Evolutionary conservation across 345 rosid genomes (phyloP), one percentile per base, ranked within the genome.

Genomic region (Passiflora organensis): DNA sequence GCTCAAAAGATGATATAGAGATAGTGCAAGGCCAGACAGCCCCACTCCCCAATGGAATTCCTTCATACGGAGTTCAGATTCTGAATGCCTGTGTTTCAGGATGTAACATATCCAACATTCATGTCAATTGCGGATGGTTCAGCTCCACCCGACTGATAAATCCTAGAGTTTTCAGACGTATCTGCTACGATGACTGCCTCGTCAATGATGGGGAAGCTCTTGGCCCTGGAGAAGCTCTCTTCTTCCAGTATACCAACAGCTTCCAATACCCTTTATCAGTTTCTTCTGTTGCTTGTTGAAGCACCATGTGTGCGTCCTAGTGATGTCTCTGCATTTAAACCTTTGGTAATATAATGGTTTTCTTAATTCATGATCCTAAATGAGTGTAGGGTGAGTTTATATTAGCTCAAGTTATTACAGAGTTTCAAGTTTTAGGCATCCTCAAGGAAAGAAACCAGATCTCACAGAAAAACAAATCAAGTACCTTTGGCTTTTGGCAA

Each of bases 41-140:
- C 10, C 80, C 93, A 2, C 84, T 86, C 12, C 85, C 95, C 0
- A 80, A 51, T 44, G 98, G 98, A 48, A 80, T 86, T 11, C 98
- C 98, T 0, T 68, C 87, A 1, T 88, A 84, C 78, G 78, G 78
- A 0, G 98, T 88, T 2, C 87, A 88, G 78, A 82, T 91, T 19
- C 58, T 73, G 46, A 88, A 91, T 73, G 58, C 46, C 13, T 88
- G 96, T 48, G 67, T 66, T 41, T 70, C 85, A 6, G 98, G 96
- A 6, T 86, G 96, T 60, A 68, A 65, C 24, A 86, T 91, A 39
- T 71, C 86, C 1, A 53, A 71, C 25, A 82, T 91, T 38, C 98
- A 88, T 72, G 56, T 91, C 34, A 64, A 13, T 28, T 91, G 98
- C 47, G 95, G 96, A 38, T 86, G 96, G 98, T 91, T 91, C 62